Evolutionary conservation across 495 filamentous ascomycete species (phyloP), one percentile per base, ranked within the genome.

Genomic region (Platismatia glauca): DNA sequence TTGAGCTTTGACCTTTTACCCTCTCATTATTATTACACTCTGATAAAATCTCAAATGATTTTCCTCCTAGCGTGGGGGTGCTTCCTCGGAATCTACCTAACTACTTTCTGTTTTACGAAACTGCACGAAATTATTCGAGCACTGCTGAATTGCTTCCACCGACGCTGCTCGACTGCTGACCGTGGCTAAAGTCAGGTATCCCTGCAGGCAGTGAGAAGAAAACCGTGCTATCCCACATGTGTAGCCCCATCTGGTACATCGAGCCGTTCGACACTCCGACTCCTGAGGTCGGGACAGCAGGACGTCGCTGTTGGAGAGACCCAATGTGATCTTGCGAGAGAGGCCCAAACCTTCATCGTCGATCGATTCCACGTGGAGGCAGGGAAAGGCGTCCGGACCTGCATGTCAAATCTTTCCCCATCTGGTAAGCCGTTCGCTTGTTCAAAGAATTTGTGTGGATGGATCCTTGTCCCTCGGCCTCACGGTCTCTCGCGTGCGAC

Each of bases 301-400:
- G 48, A 13, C 22, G 0, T 6, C 0, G 2, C 48, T 29, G 12
- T 16, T 24, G 24, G 16, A 27, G 48, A 52, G 27, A 13, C 4
- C 37, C 50, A 61, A 61, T 55, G 48, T 41, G 22, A 61, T 39
- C 27, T 20, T 46, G 46, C 44, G 24, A 43, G 11, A 33, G 43
- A 37, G 31, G 44, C 48, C 13, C 18, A n/a, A 22, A 7, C 39
- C 18, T 27, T 29, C 12, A 39, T 61, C 50, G 59, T 34, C 48
- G 48, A 55, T 61, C 59, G 2, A 15, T n/a, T 16, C 39, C 59
- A 61, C 59, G 59, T 61, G 59, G 59, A 61, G 33, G 37, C 59
- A 61, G 59, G 59, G 59, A n/a, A 53, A 39, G 18, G 29, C 41
- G 38, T 52, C 24, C 37, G 59, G 59, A 61, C 59, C 59, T 61